phyloP scores from a whole-genome alignment of 2,329 filamentous ascomycete genomes.

The Pseudocercospora vitis region DNA sequence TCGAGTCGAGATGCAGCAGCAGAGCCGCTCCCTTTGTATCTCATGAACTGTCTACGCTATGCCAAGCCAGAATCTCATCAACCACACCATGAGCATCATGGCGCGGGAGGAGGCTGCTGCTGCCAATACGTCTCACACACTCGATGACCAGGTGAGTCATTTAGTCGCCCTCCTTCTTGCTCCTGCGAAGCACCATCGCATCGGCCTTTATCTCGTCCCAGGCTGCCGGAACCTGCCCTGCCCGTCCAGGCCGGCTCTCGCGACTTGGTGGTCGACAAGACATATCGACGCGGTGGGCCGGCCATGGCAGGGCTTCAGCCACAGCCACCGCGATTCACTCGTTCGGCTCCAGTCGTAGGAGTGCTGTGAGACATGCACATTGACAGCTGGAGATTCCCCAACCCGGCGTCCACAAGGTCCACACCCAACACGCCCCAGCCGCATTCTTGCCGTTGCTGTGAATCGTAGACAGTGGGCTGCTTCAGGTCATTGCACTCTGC shows the following conservation, averaged over 20 bases:
- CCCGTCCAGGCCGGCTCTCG: slow-evolving; percentile 2
- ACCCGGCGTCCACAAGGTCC: slow-evolving; percentile 8
- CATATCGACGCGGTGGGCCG: background rate
- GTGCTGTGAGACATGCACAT: slow-evolving; percentile 16
- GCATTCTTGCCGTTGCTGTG: slow-evolving; percentile 22
- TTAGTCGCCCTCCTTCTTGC: slow-evolving; percentile 19
- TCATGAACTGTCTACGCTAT: slow-evolving; percentile 10
- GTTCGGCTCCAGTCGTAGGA: slow-evolving; percentile 10
- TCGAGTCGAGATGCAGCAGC: slow-evolving; percentile 8
- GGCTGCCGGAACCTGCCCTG: slow-evolving; percentile 18
- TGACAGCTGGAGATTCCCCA: slow-evolving; percentile 17
- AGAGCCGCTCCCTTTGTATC: slow-evolving; percentile 22
- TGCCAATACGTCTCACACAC: slow-evolving; percentile 11
- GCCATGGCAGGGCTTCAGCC: slow-evolving; percentile 18
- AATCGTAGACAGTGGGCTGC: slow-evolving; percentile 16
- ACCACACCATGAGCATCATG: slow-evolving; percentile 1
- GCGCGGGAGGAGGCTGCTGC: slow-evolving; percentile 5
- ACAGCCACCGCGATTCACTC: slow-evolving; percentile 17
- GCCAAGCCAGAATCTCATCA: slow-evolving; percentile 13
- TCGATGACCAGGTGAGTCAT: slow-evolving; percentile 26
- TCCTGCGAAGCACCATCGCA: slow-evolving; percentile 11
- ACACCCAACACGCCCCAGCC: slow-evolving; percentile 11
- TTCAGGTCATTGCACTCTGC: slow-evolving; percentile 24
- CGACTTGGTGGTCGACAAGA: background rate
- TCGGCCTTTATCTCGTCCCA: slow-evolving; percentile 19